Evolutionary conservation across 306 rosid genomes (phyloP).

Genomic region (Gastrolobium villosum): DNA sequence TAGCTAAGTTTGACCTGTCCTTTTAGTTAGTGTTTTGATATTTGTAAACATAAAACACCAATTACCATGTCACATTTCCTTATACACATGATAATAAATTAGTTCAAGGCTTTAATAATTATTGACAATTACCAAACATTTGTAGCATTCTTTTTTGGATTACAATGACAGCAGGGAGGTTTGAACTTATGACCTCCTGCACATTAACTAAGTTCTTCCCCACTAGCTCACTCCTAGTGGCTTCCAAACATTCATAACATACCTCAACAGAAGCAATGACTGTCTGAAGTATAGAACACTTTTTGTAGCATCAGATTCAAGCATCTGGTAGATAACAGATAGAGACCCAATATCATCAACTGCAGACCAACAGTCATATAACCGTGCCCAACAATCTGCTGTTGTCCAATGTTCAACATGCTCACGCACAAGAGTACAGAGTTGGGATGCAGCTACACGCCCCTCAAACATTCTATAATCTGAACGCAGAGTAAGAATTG

Average conservation of each 20-base stretch:
- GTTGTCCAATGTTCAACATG: slow-evolving; percentile 92
- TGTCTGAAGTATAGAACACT: slow-evolving; percentile 93
- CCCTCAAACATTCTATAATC: slow-evolving; percentile 95
- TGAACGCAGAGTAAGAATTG: slow-evolving; percentile 84
- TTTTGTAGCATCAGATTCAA: slow-evolving; percentile 92
- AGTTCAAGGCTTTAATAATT: slow-evolving; percentile 34
- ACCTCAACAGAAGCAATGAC: slow-evolving; percentile 97
- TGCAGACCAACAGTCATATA: slow-evolving; percentile 96
- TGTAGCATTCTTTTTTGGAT: not conserved
- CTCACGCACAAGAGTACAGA: slow-evolving; percentile 86
- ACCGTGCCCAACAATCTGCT: slow-evolving; percentile 91
- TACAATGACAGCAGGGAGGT: slow-evolving; percentile 13
- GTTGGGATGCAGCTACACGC: slow-evolving; percentile 87
- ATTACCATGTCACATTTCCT: not conserved
- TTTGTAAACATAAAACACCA: slow-evolving; percentile 26
- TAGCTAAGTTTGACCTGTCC: not conserved
- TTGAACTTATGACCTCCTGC: slow-evolving; percentile 15
- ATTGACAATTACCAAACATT: slow-evolving; percentile 10
- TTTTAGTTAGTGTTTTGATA: slow-evolving; percentile 25
- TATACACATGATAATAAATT: slow-evolving; percentile 2
- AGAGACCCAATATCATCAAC: slow-evolving; percentile 97
- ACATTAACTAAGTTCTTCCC: slow-evolving; percentile 2
- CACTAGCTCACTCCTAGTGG: not conserved
- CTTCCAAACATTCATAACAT: slow-evolving; percentile 42
- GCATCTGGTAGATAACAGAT: slow-evolving; percentile 95